Conservation (phyloP, 2,329 filamentous ascomycete species). For the Aspergillus versicolor region DNA sequence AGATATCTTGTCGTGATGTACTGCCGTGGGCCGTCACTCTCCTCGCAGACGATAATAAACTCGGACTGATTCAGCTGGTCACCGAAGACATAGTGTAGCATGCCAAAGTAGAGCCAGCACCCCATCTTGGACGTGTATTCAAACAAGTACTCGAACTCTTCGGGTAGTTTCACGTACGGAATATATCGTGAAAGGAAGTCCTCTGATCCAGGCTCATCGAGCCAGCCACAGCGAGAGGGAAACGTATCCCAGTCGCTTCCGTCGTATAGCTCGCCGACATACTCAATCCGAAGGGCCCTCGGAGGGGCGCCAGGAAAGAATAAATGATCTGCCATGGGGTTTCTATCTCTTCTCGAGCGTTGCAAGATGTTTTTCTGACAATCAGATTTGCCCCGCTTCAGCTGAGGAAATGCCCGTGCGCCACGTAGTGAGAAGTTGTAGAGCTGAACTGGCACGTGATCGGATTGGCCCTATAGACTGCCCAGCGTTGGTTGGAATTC, state of each 20-base stretch:
- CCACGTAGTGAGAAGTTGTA: no score
- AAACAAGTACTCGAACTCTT: no score
- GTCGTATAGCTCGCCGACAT: neutral
- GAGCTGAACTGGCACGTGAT: no score
- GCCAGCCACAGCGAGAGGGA: neutral
- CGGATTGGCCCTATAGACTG: no score
- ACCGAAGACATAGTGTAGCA: conserved; percentile 2
- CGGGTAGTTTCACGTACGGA: no score
- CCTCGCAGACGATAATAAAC: neutral
- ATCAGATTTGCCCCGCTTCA: neutral
- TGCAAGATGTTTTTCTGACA: neutral
- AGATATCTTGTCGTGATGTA: neutral
- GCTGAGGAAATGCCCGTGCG: neutral
- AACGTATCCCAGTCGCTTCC: neutral
- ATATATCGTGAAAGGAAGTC: neutral
- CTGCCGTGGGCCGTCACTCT: neutral
- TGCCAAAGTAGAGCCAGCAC: conserved; percentile 2
- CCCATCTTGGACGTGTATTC: neutral
- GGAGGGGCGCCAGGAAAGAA: neutral
- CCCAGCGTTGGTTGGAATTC: no score
- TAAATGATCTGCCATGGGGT: neutral
- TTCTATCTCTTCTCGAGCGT: neutral
- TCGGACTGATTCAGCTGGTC: neutral
- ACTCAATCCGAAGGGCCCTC: neutral
- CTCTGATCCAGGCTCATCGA: neutral